Percentiles rank a stretch among this genome's conserved stretches.
Evolutionary conservation across 1,284 basidiomycete species (phyloP).

Genomic region (Retiboletus flavoniger): DNA sequence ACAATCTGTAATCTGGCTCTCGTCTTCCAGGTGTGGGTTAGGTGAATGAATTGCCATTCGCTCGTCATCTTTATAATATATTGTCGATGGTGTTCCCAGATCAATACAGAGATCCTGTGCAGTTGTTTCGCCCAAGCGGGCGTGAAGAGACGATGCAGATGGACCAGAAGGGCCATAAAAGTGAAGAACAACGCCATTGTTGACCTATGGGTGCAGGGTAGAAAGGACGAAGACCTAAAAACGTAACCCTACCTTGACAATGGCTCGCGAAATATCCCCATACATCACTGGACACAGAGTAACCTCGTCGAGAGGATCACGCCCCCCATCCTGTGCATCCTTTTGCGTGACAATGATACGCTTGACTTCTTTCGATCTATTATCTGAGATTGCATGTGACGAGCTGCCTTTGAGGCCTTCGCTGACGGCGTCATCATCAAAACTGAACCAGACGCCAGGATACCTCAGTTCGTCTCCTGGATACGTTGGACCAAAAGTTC

Average conservation of each 20-base stretch:
- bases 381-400: constrained; percentile 43
- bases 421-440: constrained; percentile 62
- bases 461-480: constrained; percentile 74
- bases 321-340: constrained; percentile 50
- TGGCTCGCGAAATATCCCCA: constrained; percentile 65
- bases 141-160: constrained; percentile 46
- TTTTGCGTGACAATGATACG: constrained; percentile 72
- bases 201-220: constrained; percentile 48
- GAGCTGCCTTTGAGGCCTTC: constrained; percentile 48
- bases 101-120: constrained; percentile 79
- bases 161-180: constrained; percentile 56
- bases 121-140: constrained; percentile 77
- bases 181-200: constrained; percentile 67
- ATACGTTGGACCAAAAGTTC: constrained; percentile 83
- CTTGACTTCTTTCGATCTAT: constrained; percentile 71
- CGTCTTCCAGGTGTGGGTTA: constrained; percentile 39
- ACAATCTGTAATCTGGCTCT: constrained; percentile 47
- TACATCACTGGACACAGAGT: constrained; percentile 61
- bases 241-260: constrained; percentile 55
- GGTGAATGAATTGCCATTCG: constrained; percentile 78
- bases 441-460: constrained; percentile 81
- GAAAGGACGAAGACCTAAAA: neutral
- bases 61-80: constrained; percentile 85
- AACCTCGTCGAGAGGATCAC: constrained; percentile 69
- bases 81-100: constrained; percentile 73